A percentile compares a stretch with the other conserved stretches of the same genome.
Conservation (phyloP, 768 basidiomycete genomes). For the Udeniomyces megalosporus region DNA sequence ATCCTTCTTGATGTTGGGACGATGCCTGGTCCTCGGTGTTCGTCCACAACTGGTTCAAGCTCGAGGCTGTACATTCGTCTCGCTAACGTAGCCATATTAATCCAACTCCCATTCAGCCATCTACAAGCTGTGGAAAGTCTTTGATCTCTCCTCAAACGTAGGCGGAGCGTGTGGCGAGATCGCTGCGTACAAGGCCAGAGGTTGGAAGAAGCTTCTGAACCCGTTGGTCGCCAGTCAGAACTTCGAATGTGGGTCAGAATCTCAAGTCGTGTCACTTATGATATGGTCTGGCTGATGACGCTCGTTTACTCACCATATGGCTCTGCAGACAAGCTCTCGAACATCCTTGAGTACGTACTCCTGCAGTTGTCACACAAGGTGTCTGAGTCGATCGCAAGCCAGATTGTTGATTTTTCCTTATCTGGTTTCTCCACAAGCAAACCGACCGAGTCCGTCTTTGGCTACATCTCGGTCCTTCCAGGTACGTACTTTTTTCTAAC, state of each 20-base stretch:
- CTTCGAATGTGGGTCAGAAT: too few relatives aligned
- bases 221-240: slow-evolving; percentile 6
- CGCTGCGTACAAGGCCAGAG: slow-evolving; percentile 2
- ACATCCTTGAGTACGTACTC: too few relatives aligned
- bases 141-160: slow-evolving; percentile 13
- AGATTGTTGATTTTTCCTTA: too few relatives aligned
- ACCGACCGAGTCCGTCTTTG: slow-evolving; percentile 54
- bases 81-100: too few relatives aligned
- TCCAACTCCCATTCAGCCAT: background rate
- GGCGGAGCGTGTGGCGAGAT: slow-evolving; percentile 17
- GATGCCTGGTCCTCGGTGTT: background rate
- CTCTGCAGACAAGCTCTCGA: slow-evolving; percentile 35
- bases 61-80: too few relatives aligned
- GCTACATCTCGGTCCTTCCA: slow-evolving; percentile 26
- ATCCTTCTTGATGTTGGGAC: slow-evolving; percentile 16
- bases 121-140: slow-evolving; percentile 16
- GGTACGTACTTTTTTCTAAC: background rate
- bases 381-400: too few relatives aligned
- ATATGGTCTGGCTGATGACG: too few relatives aligned
- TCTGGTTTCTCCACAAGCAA: too few relatives aligned
- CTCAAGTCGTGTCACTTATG: too few relatives aligned
- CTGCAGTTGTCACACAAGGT: too few relatives aligned
- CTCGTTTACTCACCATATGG: too few relatives aligned
- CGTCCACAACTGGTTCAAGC: too few relatives aligned
- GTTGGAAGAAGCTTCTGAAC: slow-evolving; percentile 13